Evolutionary conservation across 768 basidiomycete species (phyloP), one percentile per base, ranked within the genome.

Genomic region (Agrocybe chaxingu): DNA sequence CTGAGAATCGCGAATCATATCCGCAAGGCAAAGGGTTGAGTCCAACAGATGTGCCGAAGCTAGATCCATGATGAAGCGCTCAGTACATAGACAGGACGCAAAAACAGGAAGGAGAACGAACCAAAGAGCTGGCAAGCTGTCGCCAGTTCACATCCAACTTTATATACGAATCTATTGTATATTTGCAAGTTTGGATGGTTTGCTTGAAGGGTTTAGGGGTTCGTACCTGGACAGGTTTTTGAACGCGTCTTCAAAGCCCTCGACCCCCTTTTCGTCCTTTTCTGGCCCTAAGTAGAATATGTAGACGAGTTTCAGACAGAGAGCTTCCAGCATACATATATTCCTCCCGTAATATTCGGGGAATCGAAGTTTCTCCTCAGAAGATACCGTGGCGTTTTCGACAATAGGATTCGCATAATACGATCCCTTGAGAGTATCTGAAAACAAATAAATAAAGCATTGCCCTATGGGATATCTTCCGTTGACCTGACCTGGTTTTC

Each of bases 51-150:
- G 78, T 33, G 82, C 68, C 10, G 86, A 78, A 34, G 83, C 90
- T 91, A 59, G 3, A 19, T 37, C 41, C n/a, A 16, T 42, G 4
- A 18, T 46, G n/a, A 44, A 47, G 24, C 47, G 40, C 42, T 13
- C 45, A 41, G 8, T 41, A 12, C 24, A n/a, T 16, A 10, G 40
- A 16, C 5, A 42, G 19, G 4, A 40, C 11, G 9, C 24, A 10
- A 12, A 32, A 33, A 42, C 8, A 13, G 11, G 42, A 59, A 41
- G 36, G 1, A 12, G 7, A 11, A 47, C 72, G 38, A 66, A 89
- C 92, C 92, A 61, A 98, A 96, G 35, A 86, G 84, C 63, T 98
- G 92, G 63, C 96, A 98, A 12, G 97, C 96, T 8, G 62, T 70
- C 1, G 94, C 94, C 31, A 99, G 68, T 50, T 88, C 74, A 54